phyloP scores from a whole-genome alignment of 805 yeast species.

The Sugiyamaella qingdaonensis region DNA sequence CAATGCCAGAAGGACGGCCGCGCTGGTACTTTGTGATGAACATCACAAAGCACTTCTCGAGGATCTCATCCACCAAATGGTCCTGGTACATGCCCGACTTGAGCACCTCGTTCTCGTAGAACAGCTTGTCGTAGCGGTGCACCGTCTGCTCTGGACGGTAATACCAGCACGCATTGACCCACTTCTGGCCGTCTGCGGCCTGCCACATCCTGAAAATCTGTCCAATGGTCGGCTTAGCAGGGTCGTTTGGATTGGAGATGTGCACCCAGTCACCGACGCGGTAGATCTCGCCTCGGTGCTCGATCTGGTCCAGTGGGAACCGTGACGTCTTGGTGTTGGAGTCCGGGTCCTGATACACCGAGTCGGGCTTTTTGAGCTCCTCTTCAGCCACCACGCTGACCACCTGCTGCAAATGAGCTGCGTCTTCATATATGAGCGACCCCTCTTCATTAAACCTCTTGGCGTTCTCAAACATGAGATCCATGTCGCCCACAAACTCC shows the following conservation, averaged over 20 bases:
- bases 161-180: conserved; percentile 97
- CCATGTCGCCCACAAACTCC: conserved; percentile 71
- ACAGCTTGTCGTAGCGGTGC: conserved; percentile 82
- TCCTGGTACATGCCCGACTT: conserved; percentile 96
- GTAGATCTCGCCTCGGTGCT: conserved; percentile 65
- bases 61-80: conserved; percentile 80
- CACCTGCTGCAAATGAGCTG: conserved; percentile 57
- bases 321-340: conserved; percentile 61
- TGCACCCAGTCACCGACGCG: conserved; percentile 95
- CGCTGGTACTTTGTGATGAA: conserved; percentile 92
- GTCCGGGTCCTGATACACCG: conserved; percentile 52
- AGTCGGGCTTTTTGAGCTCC: conserved; percentile 79
- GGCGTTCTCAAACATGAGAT: conserved; percentile 68
- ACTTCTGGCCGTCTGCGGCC: conserved; percentile 68
- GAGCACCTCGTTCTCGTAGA: conserved; percentile 91
- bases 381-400: conserved; percentile 53
- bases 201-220: conserved; percentile 94
- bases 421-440: conserved; percentile 55
- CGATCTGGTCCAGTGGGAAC: conserved; percentile 74
- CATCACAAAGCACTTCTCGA: conserved; percentile 91
- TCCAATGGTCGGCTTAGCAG: conserved; percentile 84
- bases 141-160: conserved; percentile 97
- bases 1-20: conserved; percentile 82
- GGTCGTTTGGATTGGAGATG: conserved; percentile 81
- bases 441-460: conserved; percentile 58